Evolutionary conservation across 305 asterid species (phyloP).

Genomic region (Solanum chacoense): DNA sequence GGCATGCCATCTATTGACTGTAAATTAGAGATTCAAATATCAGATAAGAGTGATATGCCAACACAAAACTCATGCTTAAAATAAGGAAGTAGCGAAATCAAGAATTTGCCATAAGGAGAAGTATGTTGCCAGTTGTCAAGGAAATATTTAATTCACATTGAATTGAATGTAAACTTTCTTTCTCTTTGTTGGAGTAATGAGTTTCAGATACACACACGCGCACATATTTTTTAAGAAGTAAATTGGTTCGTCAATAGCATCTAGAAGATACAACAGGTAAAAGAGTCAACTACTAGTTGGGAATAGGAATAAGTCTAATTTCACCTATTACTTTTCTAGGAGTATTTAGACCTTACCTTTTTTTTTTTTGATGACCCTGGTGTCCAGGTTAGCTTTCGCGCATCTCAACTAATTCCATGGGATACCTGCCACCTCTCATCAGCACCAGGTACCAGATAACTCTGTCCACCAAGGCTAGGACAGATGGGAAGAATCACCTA

Average conservation of each 20-base stretch:
- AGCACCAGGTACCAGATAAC: neutral
- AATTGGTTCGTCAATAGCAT: neutral
- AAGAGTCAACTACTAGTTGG: neutral
- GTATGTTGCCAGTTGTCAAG: neutral
- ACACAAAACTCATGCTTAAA: neutral
- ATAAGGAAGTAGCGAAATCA: neutral
- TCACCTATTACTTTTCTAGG: neutral
- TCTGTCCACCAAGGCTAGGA: neutral
- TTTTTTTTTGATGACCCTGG: neutral
- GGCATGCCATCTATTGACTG: neutral
- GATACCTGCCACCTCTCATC: neutral
- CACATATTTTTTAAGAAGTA: neutral
- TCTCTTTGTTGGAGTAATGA: neutral
- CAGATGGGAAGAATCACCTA: neutral
- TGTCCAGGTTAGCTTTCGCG: neutral
- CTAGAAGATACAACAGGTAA: neutral
- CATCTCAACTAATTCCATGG: neutral
- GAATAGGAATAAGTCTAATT: neutral
- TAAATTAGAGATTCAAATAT: neutral
- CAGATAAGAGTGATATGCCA: neutral
- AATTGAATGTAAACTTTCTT: neutral
- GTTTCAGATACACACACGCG: neutral
- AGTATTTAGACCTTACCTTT: neutral
- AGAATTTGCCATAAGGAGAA: neutral
- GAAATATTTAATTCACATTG: neutral